phyloP scores from a whole-genome alignment of 306 rosid species.

The Pueraria montana region DNA sequence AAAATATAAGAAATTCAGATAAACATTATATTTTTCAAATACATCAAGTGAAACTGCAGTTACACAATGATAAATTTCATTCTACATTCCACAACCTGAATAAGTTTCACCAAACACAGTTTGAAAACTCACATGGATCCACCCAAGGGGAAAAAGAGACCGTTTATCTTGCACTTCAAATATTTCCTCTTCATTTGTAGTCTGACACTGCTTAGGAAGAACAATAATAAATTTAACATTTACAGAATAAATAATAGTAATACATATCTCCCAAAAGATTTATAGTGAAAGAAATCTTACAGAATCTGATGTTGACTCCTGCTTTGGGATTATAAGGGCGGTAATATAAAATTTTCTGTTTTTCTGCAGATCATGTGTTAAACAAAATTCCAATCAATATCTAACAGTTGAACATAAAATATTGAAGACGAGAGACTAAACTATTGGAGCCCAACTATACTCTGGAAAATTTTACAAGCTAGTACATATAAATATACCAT shows the following conservation, averaged over 20 bases:
- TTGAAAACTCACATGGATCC: conserved; percentile 92
- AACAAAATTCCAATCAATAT: conserved; percentile 46
- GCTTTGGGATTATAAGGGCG: conserved; percentile 94
- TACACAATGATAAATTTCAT: conserved; percentile 16
- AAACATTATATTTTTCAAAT: background rate
- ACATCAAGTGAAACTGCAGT: conserved; percentile 1
- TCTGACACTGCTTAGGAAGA: conserved; percentile 78
- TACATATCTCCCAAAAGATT: conserved; percentile 33
- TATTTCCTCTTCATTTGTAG: conserved; percentile 96
- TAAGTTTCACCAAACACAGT: conserved; percentile 13
- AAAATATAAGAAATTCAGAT: conserved; percentile 29
- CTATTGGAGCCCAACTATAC: conserved; percentile 9
- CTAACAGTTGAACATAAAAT: conserved; percentile 26
- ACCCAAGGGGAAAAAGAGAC: conserved; percentile 97
- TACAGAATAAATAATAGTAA: conserved; percentile 35
- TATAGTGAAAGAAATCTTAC: conserved; percentile 63
- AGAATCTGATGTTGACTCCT: conserved; percentile 90
- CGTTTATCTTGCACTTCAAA: conserved; percentile 93
- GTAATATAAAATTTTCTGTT: conserved; percentile 88
- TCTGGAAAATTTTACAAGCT: conserved; percentile 2
- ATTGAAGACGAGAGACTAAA: conserved; percentile 25
- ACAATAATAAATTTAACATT: conserved; percentile 14
- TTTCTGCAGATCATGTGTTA: conserved; percentile 68
- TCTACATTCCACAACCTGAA: background rate
- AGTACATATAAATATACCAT: conserved; percentile 2